phyloP scores from a whole-genome alignment of 1,284 basidiomycete genomes.

The Tylopilus sp. region DNA sequence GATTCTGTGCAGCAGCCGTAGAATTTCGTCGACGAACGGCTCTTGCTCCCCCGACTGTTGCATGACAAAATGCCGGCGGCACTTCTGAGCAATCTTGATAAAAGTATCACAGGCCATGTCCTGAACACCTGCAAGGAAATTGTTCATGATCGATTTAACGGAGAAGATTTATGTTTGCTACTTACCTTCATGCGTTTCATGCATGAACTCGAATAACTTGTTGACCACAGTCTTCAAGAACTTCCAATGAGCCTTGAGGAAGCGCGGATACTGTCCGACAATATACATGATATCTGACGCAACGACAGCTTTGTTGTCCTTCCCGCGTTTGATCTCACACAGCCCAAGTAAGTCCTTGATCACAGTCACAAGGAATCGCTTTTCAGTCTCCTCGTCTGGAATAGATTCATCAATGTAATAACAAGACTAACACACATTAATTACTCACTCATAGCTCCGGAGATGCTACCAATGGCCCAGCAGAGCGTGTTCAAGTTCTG shows the following conservation, averaged over 20 bases:
- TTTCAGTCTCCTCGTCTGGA: constrained; percentile 95
- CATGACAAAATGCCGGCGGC: constrained; percentile 97
- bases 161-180: background rate
- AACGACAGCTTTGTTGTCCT: constrained; percentile 99
- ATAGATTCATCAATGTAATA: constrained; percentile 7
- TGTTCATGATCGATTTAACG: constrained; percentile 6
- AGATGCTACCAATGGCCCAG: constrained; percentile 99
- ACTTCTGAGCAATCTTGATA: constrained; percentile 99
- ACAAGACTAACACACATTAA: background rate
- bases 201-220: constrained; percentile 99
- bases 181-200: constrained; percentile 96
- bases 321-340: constrained; percentile 98
- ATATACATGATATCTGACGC: constrained; percentile 99
- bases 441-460: constrained; percentile 94
- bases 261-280: constrained; percentile 98
- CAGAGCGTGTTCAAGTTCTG: constrained; percentile 98
- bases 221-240: constrained; percentile 99
- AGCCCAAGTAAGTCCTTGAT: constrained; percentile 98
- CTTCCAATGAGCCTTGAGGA: constrained; percentile 99
- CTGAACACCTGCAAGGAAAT: constrained; percentile 74
- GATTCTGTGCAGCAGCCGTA: constrained; percentile 89
- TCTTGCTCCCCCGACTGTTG: constrained; percentile 97
- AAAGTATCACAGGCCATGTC: constrained; percentile 99
- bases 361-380: constrained; percentile 97
- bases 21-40: constrained; percentile 98